Base-by-base conservation (phyloP, 148 eudicot genomes). In the Spergularia bocconei region DNA sequence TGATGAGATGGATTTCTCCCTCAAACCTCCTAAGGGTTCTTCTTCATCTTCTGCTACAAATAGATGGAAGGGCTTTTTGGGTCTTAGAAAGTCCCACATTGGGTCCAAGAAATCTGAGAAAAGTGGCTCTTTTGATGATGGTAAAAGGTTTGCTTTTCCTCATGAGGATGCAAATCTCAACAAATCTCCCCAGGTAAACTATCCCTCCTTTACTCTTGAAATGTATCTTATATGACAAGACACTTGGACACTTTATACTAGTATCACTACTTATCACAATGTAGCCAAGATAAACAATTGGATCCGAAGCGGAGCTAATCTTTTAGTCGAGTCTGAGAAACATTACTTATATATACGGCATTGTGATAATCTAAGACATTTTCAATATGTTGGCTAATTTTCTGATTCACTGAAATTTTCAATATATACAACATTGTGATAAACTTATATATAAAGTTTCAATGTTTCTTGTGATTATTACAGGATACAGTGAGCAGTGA, bases 21-120 rank as follows among this genome's bases (percentile, higher is more conserved):
- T 73, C 7, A 81, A 90, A 82, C 91, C 94, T 38, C 94, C 94
- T 2, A 91, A 84, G 75, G 80, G 83, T 12, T 67, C 79, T 57
- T 63, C 72, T 14, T 75, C 78, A 16, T 77, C 72, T 58, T 67
- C 74, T 70, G 70, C 79, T 64, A 39, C 88, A 16, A 80, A 82
- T 7, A 79, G 88, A 70, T 91, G 94, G 94, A 91, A 88, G 79
- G 97, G 91, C 19, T 76, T 93, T 79, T 67, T 89, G 80, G 97
- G 98, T 23, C 86, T 93, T 19, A 86, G 85, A 66, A 93, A 93
- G 72, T 80, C 89, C 38, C 91, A 93, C 78, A 86, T 84, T 83
- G 91, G 90, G 17, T 88, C 94, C 21, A 93, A 82, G 74, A 93
- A 88, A 59, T 20, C 82, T 60, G 80, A 85, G 57, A 84, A 79